Conservation (phyloP, 2,329 filamentous ascomycete species). For the Talaromyces sp. region DNA sequence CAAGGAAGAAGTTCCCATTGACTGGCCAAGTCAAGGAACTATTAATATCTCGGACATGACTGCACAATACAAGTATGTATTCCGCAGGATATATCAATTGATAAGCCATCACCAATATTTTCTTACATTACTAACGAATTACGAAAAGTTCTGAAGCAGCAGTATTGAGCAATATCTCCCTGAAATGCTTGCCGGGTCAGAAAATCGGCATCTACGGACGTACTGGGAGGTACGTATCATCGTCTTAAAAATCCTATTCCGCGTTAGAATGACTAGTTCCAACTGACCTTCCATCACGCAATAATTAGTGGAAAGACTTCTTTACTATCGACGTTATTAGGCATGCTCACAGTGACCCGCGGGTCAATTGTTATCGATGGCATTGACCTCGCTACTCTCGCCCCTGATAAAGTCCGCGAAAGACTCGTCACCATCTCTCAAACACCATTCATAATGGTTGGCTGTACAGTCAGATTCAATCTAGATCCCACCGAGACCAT, state of each 20-base stretch:
- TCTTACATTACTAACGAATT: background rate
- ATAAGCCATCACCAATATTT: background rate
- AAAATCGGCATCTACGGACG: conserved; percentile 9
- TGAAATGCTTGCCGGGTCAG: background rate
- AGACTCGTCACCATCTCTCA: conserved; percentile 40
- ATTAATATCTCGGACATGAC: conserved; percentile 1
- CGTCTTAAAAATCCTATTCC: background rate
- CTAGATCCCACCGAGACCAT: conserved; percentile 29
- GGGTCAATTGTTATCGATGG: conserved; percentile 40
- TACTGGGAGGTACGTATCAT: conserved; percentile 7
- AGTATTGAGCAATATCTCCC: background rate
- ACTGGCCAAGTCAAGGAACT: conserved; percentile 6
- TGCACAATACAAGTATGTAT: background rate
- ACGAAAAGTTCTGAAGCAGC: background rate
- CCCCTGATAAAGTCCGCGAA: conserved; percentile 34
- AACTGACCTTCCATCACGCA: background rate
- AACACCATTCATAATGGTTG: conserved; percentile 37
- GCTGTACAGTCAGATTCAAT: conserved; percentile 32
- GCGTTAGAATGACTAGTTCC: background rate
- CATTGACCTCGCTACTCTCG: conserved; percentile 34
- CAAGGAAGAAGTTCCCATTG: background rate
- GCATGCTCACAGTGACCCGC: conserved; percentile 34
- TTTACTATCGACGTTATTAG: conserved; percentile 36
- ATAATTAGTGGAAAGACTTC: conserved; percentile 37
- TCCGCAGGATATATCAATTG: background rate